phyloP scores from a whole-genome alignment of 1,284 basidiomycete genomes.

The Cutaneotrichosporon sp. region DNA sequence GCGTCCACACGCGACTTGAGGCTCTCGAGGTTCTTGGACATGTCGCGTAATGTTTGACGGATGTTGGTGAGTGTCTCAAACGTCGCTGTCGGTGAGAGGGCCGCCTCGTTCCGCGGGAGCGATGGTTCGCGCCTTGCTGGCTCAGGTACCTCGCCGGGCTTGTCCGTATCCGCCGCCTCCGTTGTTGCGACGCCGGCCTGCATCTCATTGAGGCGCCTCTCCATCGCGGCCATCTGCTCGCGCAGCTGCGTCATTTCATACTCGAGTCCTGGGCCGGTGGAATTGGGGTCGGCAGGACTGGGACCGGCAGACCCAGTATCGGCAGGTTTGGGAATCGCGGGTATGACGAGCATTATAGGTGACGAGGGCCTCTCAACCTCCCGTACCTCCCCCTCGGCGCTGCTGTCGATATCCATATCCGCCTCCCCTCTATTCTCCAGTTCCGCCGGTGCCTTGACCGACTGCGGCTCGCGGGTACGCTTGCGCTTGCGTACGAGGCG shows the following conservation, averaged over 20 bases:
- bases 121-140: not conserved
- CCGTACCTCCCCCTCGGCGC: not conserved
- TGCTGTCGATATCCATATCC: constrained; percentile 11
- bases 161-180: not conserved
- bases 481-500: not conserved
- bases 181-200: not conserved
- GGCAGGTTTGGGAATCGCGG: not conserved
- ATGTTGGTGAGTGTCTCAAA: not conserved
- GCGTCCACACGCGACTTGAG: not conserved
- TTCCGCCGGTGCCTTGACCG: not conserved
- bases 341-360: not conserved
- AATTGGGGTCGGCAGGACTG: not conserved
- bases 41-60: not conserved
- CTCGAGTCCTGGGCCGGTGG: not conserved
- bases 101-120: not conserved
- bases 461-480: not conserved
- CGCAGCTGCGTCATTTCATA: constrained; percentile 4
- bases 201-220: not conserved
- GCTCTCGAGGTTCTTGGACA: not conserved
- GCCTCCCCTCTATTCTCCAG: not conserved
- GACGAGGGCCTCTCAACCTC: not conserved
- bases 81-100: not conserved
- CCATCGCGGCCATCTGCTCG: constrained; percentile 2
- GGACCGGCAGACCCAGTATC: not conserved
- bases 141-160: not conserved